phyloP scores from a whole-genome alignment of 768 basidiomycete genomes.

The Tricholoma terreum region DNA sequence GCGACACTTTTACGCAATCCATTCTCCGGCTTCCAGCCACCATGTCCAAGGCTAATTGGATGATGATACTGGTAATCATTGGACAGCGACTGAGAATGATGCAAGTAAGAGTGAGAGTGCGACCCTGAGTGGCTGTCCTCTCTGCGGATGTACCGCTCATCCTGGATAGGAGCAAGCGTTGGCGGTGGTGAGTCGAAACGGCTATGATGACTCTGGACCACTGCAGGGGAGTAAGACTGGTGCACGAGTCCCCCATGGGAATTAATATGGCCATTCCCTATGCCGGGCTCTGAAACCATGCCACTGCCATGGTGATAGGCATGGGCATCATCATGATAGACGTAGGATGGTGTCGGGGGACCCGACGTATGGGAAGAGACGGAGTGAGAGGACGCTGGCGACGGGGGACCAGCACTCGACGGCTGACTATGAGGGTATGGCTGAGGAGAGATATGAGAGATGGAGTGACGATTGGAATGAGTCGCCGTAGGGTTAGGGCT shows the following conservation, averaged over 20 bases:
- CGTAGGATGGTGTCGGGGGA: slow-evolving; percentile 44
- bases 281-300: slow-evolving; percentile 25
- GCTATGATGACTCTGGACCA: slow-evolving; percentile 16
- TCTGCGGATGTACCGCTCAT: slow-evolving; percentile 31
- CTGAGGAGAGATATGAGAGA: slow-evolving; percentile 57
- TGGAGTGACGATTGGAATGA: slow-evolving; percentile 50
- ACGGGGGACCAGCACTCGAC: slow-evolving; percentile 39
- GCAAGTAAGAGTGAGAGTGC: slow-evolving; percentile 37
- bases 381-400: slow-evolving; percentile 51
- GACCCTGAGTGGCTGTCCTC: slow-evolving; percentile 28
- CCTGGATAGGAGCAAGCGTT: slow-evolving; percentile 54
- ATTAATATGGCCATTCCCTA: slow-evolving; percentile 30
- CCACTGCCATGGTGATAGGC: slow-evolving; percentile 34
- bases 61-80: slow-evolving; percentile 43
- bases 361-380: slow-evolving; percentile 42
- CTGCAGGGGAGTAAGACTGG: slow-evolving; percentile 18
- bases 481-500: slow-evolving; percentile 30
- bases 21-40: slow-evolving; percentile 46
- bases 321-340: slow-evolving; percentile 45
- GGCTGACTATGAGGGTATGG: slow-evolving; percentile 37
- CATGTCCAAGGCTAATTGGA: slow-evolving; percentile 34
- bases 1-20: slow-evolving; percentile 42
- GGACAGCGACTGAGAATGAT: slow-evolving; percentile 36
- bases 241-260: slow-evolving; percentile 23
- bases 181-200: slow-evolving; percentile 55